Evolutionary conservation across 2,329 filamentous ascomycete genomes (phyloP).

Genomic region (Nemania sp.): DNA sequence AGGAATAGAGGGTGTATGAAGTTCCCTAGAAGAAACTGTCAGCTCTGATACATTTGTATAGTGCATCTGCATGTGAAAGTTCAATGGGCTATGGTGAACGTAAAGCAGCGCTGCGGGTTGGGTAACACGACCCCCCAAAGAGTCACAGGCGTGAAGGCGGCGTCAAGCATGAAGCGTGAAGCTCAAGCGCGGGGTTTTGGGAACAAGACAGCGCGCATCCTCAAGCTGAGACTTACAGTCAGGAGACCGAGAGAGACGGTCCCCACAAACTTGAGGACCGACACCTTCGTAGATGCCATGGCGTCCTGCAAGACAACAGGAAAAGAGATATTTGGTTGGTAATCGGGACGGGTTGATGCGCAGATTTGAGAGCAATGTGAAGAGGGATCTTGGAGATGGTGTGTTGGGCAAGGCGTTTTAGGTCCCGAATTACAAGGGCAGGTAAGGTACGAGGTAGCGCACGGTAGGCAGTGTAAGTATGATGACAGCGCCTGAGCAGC

Average conservation of each 20-base stretch:
- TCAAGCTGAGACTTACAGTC: slow-evolving; percentile 63
- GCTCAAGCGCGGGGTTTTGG: slow-evolving; percentile 30
- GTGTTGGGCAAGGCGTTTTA: not conserved
- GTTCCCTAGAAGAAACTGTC: slow-evolving; percentile 65
- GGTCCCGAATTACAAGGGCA: not conserved
- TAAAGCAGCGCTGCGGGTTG: not conserved
- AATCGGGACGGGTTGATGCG: not conserved
- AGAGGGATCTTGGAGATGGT: slow-evolving; percentile 6
- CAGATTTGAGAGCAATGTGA: slow-evolving; percentile 1
- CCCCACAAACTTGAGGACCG: slow-evolving; percentile 88
- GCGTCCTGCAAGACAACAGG: slow-evolving; percentile 33
- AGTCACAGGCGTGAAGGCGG: not conserved
- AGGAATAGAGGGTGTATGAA: slow-evolving; percentile 78
- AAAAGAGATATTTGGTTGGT: not conserved
- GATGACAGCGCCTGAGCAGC: too few species aligned
- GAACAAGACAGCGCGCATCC: slow-evolving; percentile 28
- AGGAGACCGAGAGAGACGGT: slow-evolving; percentile 85
- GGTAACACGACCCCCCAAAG: not conserved
- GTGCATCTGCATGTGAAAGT: not conserved
- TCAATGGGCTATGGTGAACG: not conserved
- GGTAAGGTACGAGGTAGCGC: not conserved
- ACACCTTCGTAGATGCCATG: slow-evolving; percentile 72
- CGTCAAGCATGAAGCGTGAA: not conserved
- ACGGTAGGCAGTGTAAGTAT: not conserved
- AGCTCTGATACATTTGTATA: slow-evolving; percentile 1